Conservation (phyloP, 2,329 filamentous ascomycete species). For the Rugonectria rugulosa region DNA sequence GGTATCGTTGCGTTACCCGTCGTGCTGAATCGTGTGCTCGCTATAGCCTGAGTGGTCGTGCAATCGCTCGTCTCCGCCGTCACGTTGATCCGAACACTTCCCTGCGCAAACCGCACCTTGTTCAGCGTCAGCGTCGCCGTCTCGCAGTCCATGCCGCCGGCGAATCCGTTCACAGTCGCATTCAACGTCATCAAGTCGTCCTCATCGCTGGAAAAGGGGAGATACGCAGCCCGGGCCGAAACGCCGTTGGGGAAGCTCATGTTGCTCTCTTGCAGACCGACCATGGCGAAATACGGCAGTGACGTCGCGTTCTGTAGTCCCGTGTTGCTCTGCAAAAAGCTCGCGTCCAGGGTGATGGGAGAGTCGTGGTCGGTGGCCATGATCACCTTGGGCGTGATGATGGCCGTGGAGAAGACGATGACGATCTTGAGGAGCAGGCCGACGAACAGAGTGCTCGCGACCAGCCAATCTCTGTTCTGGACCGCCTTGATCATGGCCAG, state of each 20-base stretch:
- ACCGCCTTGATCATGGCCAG: constrained; percentile 39
- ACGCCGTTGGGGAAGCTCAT: constrained; percentile 43
- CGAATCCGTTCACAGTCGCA: constrained; percentile 47
- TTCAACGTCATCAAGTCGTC: constrained; percentile 35
- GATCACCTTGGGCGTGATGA: constrained; percentile 45
- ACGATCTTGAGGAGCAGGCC: constrained; percentile 44
- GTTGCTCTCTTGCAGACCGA: constrained; percentile 41
- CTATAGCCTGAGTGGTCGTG: constrained; percentile 27
- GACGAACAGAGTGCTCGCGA: constrained; percentile 37
- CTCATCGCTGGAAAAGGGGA: constrained; percentile 41
- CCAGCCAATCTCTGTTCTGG: constrained; percentile 45
- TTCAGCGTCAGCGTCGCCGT: constrained; percentile 36
- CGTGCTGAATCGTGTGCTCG: constrained; percentile 26
- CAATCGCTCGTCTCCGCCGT: constrained; percentile 37
- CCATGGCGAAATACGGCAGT: constrained; percentile 45
- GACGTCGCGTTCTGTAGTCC: constrained; percentile 35
- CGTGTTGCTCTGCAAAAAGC: constrained; percentile 39
- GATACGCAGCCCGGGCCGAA: constrained; percentile 44
- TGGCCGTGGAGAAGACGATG: constrained; percentile 46
- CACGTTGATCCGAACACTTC: constrained; percentile 38
- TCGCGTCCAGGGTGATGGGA: constrained; percentile 36
- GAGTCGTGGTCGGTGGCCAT: constrained; percentile 34
- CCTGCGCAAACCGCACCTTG: constrained; percentile 29
- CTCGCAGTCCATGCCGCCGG: constrained; percentile 43
- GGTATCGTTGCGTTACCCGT: constrained; percentile 21